Conservation (phyloP, 495 filamentous ascomycete genomes). For the Terfezia boudieri region DNA sequence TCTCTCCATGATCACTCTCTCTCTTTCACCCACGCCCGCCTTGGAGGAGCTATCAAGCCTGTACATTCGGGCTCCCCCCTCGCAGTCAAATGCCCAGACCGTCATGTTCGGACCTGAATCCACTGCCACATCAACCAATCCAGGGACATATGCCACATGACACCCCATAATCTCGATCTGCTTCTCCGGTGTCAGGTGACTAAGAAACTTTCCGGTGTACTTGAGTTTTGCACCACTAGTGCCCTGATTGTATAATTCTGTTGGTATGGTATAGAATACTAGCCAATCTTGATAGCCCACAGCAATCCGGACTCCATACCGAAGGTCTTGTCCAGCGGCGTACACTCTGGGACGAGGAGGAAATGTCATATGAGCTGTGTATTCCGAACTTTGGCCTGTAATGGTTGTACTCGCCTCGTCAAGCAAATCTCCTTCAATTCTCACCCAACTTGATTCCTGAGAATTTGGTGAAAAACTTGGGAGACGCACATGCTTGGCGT, state of each 20-base stretch:
- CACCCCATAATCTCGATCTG: conserved; percentile 22
- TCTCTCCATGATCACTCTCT: no score
- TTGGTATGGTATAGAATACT: conserved; percentile 41
- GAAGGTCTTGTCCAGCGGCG: conserved; percentile 34
- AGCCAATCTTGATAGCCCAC: conserved; percentile 24
- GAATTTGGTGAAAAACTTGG: not conserved
- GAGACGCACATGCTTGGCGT: not conserved
- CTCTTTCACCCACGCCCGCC: no score
- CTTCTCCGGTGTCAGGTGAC: conserved; percentile 1
- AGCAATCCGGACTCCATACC: conserved; percentile 38
- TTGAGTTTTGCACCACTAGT: not conserved
- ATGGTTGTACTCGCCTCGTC: no score
- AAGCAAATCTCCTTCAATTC: not conserved
- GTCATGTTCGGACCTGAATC: conserved; percentile 20
- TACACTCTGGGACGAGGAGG: conserved; percentile 27
- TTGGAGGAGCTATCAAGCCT: conserved; percentile 9
- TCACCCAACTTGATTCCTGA: no score
- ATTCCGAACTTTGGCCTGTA: not conserved
- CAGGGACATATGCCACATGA: conserved; percentile 18
- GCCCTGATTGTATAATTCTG: conserved; percentile 30
- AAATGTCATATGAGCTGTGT: not conserved
- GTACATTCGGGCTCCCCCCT: conserved; percentile 19
- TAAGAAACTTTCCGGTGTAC: not conserved
- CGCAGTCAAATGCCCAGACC: conserved; percentile 24
- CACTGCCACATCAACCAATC: conserved; percentile 22